Percentiles rank a stretch among this genome's conserved stretches.
Evolutionary conservation across 1,139 yeast species (phyloP).

Genomic region (Protomyces lactucae-debilis): DNA sequence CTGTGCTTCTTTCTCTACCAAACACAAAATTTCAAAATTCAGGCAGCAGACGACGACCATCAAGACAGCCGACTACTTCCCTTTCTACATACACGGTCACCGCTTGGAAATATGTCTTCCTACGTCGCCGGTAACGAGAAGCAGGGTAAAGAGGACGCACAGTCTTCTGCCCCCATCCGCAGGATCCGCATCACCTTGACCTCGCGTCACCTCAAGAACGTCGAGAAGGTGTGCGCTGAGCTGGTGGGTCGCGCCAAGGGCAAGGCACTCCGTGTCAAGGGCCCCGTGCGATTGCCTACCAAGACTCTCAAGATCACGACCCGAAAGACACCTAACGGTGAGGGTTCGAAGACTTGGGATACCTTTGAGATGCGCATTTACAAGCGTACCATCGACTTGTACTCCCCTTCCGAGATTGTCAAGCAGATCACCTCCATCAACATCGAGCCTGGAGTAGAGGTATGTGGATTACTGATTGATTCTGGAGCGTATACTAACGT

Average conservation of each 20-base stretch:
- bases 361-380: conserved; percentile 99
- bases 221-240: conserved; percentile 56
- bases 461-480: neutral
- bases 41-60: neutral
- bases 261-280: conserved; percentile 53
- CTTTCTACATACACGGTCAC: neutral
- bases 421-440: conserved; percentile 93
- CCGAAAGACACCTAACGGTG: conserved; percentile 99
- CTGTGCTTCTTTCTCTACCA: neutral
- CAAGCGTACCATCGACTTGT: conserved; percentile 99
- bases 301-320: conserved; percentile 97
- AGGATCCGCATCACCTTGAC: conserved; percentile 99
- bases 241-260: conserved; percentile 62
- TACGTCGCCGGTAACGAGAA: conserved; percentile 26
- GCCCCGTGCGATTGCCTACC: conserved; percentile 99
- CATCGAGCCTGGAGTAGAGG: conserved; percentile 52
- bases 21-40: neutral
- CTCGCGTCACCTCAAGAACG: conserved; percentile 97
- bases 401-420: conserved; percentile 92
- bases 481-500: neutral
- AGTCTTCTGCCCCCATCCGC: conserved; percentile 61
- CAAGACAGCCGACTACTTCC: too few relatives aligned
- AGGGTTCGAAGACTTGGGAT: conserved; percentile 99
- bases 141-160: conserved; percentile 41
- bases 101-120: neutral